These are phyloP conservation scores for Rhipidocladum racemiflorum DNA, from an alignment of 176 grass and related monocot genomes.

Conservation along the genomic window DNA sequence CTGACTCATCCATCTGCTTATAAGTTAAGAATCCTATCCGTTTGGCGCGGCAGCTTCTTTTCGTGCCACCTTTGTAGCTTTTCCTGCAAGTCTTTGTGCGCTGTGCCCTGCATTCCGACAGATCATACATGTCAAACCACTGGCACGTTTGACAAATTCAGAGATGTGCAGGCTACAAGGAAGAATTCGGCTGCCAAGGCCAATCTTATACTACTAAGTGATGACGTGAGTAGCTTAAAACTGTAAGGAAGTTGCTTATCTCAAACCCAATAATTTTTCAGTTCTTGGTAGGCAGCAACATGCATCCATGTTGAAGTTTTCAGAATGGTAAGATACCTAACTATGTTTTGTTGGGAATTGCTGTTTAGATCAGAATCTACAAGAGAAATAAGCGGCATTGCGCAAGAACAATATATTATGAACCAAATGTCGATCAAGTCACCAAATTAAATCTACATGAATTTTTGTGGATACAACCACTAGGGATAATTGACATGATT, in stretches of 20 bases:
- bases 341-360: neutral
- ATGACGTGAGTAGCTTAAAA: neutral
- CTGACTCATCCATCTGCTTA: conserved; percentile 6
- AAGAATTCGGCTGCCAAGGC: neutral
- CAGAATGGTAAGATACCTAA: neutral
- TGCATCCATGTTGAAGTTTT: neutral
- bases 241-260: neutral
- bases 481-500: conserved; percentile 3
- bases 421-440: neutral
- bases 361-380: neutral
- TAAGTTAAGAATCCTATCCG: conserved; percentile 32
- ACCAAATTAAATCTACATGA: neutral
- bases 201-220: neutral
- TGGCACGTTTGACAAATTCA: neutral
- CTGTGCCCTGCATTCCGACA: conserved; percentile 39
- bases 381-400: neutral
- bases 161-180: neutral
- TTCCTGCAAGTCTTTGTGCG: neutral
- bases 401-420: neutral
- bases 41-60: neutral
- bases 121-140: conserved; percentile 1
- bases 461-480: neutral
- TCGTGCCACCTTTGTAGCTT: conserved; percentile 11
- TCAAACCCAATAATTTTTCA: neutral
- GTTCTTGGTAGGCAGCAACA: neutral